Conservation (phyloP, 805 yeast species). For the Suhomyces prunicola region DNA sequence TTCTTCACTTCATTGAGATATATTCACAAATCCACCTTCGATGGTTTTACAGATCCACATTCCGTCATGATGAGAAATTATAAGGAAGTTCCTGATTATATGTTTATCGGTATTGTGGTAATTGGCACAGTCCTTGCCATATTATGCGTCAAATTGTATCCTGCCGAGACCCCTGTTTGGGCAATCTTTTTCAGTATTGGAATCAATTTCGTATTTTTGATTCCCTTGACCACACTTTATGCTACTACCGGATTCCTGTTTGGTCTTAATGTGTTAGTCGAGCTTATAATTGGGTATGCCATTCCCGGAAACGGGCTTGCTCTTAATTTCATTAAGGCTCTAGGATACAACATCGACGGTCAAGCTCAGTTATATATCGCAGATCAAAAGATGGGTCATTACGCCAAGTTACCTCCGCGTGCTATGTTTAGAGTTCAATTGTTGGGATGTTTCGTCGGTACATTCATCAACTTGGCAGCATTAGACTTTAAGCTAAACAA, state of each 20-base stretch:
- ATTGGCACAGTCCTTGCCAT: slow-evolving; percentile 31
- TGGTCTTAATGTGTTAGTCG: slow-evolving; percentile 36
- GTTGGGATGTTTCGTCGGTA: slow-evolving; percentile 15
- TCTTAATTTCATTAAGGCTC: slow-evolving; percentile 52
- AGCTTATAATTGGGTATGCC: slow-evolving; percentile 37
- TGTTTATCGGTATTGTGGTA: slow-evolving; percentile 22
- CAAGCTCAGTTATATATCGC: slow-evolving; percentile 54
- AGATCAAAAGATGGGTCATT: slow-evolving; percentile 64
- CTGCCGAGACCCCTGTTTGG: slow-evolving; percentile 37
- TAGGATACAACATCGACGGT: slow-evolving; percentile 54
- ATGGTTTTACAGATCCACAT: slow-evolving; percentile 33
- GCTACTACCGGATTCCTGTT: slow-evolving; percentile 31
- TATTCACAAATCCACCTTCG: slow-evolving; percentile 22
- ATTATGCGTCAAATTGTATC: slow-evolving; percentile 27
- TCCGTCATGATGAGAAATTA: slow-evolving; percentile 31
- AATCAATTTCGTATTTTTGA: slow-evolving; percentile 31
- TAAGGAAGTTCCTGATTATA: slow-evolving; percentile 37
- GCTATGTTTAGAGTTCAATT: slow-evolving; percentile 24
- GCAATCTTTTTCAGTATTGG: slow-evolving; percentile 32
- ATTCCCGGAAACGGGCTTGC: slow-evolving; percentile 37
- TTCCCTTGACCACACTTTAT: slow-evolving; percentile 27
- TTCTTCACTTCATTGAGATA: slow-evolving; percentile 5
- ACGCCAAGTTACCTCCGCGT: slow-evolving; percentile 61
- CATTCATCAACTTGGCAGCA: slow-evolving; percentile 19
- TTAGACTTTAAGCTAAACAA: slow-evolving; percentile 15